Evolutionary conservation across 2,329 filamentous ascomycete genomes (phyloP), one percentile per base, ranked within the genome.

Genomic region (Cladosporium sp.): DNA sequence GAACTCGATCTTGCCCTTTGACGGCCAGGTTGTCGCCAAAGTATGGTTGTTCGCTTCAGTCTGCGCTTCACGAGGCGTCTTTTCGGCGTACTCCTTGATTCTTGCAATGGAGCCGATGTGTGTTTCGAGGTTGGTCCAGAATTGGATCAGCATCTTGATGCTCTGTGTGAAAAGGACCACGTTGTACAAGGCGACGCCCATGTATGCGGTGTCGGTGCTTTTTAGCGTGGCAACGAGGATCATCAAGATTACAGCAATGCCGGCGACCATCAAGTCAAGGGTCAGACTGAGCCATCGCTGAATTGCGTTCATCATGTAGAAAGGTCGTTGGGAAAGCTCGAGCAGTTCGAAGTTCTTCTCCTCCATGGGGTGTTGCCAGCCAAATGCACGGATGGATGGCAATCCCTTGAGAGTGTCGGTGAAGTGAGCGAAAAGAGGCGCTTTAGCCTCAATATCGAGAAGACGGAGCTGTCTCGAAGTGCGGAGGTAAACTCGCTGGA

Each of bases 61-160:
- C 9, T 55, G 52, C 5, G 4, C 72, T 61, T 82, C 80, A 1
- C 71, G 73, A 9, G 73, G 64, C 1, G 77, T 75, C 28, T 71
- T 73, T 6, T 73, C 71, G 1, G 73, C 75, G 60, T 84, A 84
- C n/a, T 75, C 74, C 65, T 80, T 81, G 60, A 84, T 75, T 20
- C 83, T 75, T 4, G 78, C 73, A 8, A 86, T 76, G 9, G 81
- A 81, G 7, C 83, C 83, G 44, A 86, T 77, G 36, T 78, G 77
- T 0, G 81, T 85, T 62, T 86, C 83, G 15, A 85, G 70, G 40
- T 76, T 74, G 0, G 82, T 84, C 81, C 82, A 85, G 45, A 75
- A 77, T 0, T 74, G 67, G 7, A 82, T 73, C n/a, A 82, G 67
- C 9, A 77, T 66, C 57, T 78, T 79, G 58, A 84, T 73, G 52